Conservation (phyloP, 148 eudicot genomes). For the Pharnaceum exiguum region DNA sequence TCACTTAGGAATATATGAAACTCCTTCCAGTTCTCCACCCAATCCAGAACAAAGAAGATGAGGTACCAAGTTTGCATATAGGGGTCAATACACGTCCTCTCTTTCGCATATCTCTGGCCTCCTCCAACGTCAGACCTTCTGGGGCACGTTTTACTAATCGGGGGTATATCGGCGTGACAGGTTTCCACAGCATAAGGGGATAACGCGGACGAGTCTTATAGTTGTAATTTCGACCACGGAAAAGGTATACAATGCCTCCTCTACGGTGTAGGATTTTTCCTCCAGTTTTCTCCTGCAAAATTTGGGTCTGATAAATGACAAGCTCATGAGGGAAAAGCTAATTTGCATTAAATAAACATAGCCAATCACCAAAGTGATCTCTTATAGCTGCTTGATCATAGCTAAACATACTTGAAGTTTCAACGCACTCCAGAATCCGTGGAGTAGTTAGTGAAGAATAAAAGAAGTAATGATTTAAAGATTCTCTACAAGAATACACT, state of each 20-base stretch:
- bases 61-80: conserved; percentile 90
- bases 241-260: conserved; percentile 82
- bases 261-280: conserved; percentile 69
- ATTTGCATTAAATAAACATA: neutral
- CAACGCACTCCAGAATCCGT: neutral
- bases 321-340: neutral
- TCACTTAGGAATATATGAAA: neutral
- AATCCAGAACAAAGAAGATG: neutral
- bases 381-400: neutral
- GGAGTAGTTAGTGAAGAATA: neutral
- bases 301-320: conserved; percentile 1
- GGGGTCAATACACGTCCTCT: conserved; percentile 71
- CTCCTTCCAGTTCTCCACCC: neutral
- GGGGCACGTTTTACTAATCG: conserved; percentile 73
- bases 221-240: conserved; percentile 95
- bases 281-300: conserved; percentile 82
- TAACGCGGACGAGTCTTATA: conserved; percentile 67
- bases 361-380: neutral
- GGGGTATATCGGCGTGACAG: conserved; percentile 82
- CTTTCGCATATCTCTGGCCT: conserved; percentile 71
- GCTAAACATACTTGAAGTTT: neutral
- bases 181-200: conserved; percentile 98
- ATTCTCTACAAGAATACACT: too few relatives aligned
- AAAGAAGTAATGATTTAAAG: neutral
- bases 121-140: conserved; percentile 78